Conservation (phyloP, 768 basidiomycete genomes). For the Termitomyces sp. region DNA sequence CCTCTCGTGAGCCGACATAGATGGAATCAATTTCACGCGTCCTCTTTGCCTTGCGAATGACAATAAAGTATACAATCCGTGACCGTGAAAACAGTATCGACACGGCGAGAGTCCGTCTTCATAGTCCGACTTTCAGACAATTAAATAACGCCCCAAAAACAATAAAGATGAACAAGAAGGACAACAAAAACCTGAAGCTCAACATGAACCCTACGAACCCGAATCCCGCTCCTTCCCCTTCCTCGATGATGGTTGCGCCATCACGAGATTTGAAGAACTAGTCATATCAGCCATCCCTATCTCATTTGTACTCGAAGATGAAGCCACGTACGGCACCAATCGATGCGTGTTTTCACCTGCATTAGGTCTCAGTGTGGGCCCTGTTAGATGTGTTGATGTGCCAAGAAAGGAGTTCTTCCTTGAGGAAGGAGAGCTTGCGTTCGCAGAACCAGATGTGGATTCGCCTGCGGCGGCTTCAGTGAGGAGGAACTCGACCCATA, state of each 20-base stretch:
- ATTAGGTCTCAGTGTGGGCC: neutral
- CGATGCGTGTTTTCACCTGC: constrained; percentile 1
- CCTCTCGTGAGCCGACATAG: too few species aligned
- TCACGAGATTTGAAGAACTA: constrained; percentile 8
- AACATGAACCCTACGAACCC: neutral
- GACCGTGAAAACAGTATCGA: neutral
- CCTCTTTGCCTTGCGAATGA: neutral
- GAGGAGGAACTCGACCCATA: constrained; percentile 97
- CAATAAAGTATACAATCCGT: neutral
- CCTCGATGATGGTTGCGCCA: constrained; percentile 7
- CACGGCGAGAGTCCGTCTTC: neutral
- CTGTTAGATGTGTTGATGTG: constrained; percentile 4
- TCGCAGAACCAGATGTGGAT: constrained; percentile 17
- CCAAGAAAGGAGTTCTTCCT: constrained; percentile 9
- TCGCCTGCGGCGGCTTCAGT: constrained; percentile 71
- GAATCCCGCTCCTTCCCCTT: constrained; percentile 15
- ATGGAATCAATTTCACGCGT: too few species aligned
- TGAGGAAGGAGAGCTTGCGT: neutral
- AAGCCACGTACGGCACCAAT: constrained; percentile 6
- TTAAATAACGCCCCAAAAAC: neutral
- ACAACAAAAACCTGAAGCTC: neutral
- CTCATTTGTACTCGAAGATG: neutral
- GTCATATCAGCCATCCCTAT: constrained; percentile 6
- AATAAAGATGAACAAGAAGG: neutral
- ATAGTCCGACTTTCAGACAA: neutral